A percentile compares a stretch with the other conserved stretches of the same genome.
Conservation (phyloP, 495 filamentous ascomycete genomes). For the Penicillium silybi region DNA sequence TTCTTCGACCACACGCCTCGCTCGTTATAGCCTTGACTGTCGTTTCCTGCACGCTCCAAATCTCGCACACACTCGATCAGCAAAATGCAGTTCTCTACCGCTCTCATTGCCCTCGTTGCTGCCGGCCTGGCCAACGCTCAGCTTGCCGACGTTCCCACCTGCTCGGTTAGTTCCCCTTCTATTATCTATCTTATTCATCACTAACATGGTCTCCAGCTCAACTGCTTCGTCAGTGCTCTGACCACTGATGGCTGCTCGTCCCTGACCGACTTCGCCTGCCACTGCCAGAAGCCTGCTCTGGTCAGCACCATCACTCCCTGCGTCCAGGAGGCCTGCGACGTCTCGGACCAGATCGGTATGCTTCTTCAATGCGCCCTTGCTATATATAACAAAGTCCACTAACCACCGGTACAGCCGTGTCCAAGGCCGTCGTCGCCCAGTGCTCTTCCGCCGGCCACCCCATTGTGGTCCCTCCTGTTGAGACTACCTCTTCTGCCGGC, state of each 20-base stretch:
- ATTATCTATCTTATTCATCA: not conserved
- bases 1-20: slow-evolving; percentile 9
- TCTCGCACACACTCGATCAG: slow-evolving; percentile 1
- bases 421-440: slow-evolving; percentile 30
- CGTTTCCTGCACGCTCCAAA: slow-evolving; percentile 18
- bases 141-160: slow-evolving; percentile 38
- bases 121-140: slow-evolving; percentile 38
- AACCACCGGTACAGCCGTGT: slow-evolving; percentile 17
- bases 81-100: slow-evolving; percentile 41
- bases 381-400: not conserved
- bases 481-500: slow-evolving; percentile 13
- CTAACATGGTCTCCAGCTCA: slow-evolving; percentile 26
- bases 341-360: slow-evolving; percentile 35
- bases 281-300: slow-evolving; percentile 45
- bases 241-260: slow-evolving; percentile 39
- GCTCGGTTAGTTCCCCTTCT: slow-evolving; percentile 35
- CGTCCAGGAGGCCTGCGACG: slow-evolving; percentile 37
- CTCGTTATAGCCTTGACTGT: slow-evolving; percentile 25
- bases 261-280: slow-evolving; percentile 48
- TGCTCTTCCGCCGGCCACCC: slow-evolving; percentile 38
- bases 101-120: slow-evolving; percentile 32
- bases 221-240: slow-evolving; percentile 42
- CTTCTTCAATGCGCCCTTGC: not conserved
- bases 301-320: slow-evolving; percentile 41
- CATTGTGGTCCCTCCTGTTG: slow-evolving; percentile 34